Percentiles rank a stretch among this genome's conserved stretches.
phyloP scores from a whole-genome alignment of 495 filamentous ascomycete species.

The Aspergillus biplanus region DNA sequence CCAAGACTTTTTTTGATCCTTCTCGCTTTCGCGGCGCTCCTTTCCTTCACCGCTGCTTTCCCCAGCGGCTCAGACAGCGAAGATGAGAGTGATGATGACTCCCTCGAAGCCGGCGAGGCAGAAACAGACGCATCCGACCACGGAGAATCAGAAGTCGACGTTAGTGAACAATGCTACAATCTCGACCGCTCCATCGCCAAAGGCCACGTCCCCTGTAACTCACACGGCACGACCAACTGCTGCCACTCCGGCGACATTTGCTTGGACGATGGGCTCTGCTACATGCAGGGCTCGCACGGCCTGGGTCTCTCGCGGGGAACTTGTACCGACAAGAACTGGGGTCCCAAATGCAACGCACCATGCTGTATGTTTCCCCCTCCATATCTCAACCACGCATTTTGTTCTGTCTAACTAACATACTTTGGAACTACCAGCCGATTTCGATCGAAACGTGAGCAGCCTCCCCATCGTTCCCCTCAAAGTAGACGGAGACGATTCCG shows the following conservation, averaged over 20 bases:
- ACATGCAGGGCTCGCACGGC: constrained; percentile 10
- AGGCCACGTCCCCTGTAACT: constrained; percentile 15
- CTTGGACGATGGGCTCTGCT: constrained; percentile 20
- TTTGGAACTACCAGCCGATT: background rate
- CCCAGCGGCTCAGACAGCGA: background rate
- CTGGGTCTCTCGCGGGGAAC: constrained; percentile 11
- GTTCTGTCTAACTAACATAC: no score
- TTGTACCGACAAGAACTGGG: constrained; percentile 9
- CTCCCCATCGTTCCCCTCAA: constrained; percentile 7
- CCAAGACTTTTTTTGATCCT: background rate
- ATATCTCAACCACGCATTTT: background rate
- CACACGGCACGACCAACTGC: constrained; percentile 14
- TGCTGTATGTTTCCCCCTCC: constrained; percentile 13
- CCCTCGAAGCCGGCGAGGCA: no score
- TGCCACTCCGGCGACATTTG: constrained; percentile 19
- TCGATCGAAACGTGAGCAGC: background rate
- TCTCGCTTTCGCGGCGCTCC: background rate
- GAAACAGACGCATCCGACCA: background rate
- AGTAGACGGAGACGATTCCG: background rate
- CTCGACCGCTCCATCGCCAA: constrained; percentile 15
- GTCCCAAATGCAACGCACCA: constrained; percentile 11
- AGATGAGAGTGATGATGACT: background rate
- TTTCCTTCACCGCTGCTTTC: background rate
- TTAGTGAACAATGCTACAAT: constrained; percentile 7
- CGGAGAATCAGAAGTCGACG: background rate